These are phyloP conservation scores for Macrophomina phaseolina DNA, from an alignment of 2,329 filamentous ascomycete species.

Conservation along the genomic window DNA sequence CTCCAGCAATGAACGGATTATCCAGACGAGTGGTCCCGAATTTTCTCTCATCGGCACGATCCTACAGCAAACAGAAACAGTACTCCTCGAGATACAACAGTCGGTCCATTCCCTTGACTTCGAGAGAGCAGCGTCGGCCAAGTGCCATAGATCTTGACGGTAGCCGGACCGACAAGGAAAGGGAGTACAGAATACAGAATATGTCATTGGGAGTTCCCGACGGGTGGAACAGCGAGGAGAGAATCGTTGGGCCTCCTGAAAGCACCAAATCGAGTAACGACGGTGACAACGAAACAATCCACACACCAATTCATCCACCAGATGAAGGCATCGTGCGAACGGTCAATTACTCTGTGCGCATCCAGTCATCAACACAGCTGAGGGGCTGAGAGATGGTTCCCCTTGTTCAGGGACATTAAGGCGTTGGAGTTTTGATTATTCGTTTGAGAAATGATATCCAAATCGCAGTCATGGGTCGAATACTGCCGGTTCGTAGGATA, in stretches of 20 bases:
- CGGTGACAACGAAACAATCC: background rate
- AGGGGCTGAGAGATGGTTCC: background rate
- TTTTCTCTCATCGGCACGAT: constrained; percentile 35
- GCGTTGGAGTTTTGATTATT: constrained; percentile 1
- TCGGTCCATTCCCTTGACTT: constrained; percentile 14
- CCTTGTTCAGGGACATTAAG: background rate
- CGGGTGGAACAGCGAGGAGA: constrained; percentile 18
- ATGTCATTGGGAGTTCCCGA: constrained; percentile 17
- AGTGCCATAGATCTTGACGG: background rate
- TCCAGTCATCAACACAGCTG: constrained; percentile 2
- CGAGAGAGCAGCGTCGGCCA: constrained; percentile 1
- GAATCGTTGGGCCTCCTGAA: constrained; percentile 4
- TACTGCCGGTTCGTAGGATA: background rate
- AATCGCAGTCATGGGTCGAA: background rate
- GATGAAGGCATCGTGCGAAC: constrained; percentile 5
- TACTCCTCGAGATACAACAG: background rate
- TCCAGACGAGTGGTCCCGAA: constrained; percentile 42
- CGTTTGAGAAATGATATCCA: constrained; percentile 7
- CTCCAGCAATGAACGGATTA: constrained; percentile 59
- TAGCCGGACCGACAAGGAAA: constrained; percentile 8
- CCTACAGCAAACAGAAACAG: constrained; percentile 9
- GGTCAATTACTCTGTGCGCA: constrained; percentile 12
- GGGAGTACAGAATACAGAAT: constrained; percentile 17
- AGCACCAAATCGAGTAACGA: constrained; percentile 7
- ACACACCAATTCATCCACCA: background rate